Conservation (phyloP, 2,329 filamentous ascomycete species). For the Cyphellophora attinorum region DNA sequence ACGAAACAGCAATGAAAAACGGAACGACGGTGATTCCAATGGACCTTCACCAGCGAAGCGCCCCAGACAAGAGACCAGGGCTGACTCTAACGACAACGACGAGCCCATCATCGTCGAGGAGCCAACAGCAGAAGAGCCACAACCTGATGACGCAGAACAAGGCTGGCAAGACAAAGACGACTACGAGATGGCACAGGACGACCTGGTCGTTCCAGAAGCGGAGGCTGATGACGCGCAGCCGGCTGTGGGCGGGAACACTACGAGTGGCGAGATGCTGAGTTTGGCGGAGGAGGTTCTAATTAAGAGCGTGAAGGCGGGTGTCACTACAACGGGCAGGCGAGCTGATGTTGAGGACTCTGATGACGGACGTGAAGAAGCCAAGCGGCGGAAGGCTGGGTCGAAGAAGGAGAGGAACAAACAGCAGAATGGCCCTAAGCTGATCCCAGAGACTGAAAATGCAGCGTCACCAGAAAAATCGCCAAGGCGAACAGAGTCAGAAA, state of each 20-base stretch:
- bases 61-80: no score
- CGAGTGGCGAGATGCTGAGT: constrained; percentile 17
- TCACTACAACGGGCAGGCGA: not conserved
- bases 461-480: no score
- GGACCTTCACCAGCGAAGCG: constrained; percentile 1
- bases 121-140: no score
- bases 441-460: no score
- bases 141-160: constrained; percentile 3
- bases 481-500: no score
- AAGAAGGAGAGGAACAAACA: no score
- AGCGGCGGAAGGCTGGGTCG: constrained; percentile 5
- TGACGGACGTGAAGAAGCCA: constrained; percentile 12
- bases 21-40: constrained; percentile 3
- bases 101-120: not conserved
- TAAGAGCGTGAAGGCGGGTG: constrained; percentile 1
- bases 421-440: no score
- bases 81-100: constrained; percentile 2
- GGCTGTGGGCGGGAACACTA: constrained; percentile 24
- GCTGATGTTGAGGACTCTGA: constrained; percentile 1
- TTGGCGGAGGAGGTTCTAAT: constrained; percentile 2
- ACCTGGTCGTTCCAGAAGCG: constrained; percentile 21
- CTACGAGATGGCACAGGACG: constrained; percentile 11
- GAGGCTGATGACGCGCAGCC: constrained; percentile 25
- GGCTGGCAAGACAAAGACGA: constrained; percentile 17
- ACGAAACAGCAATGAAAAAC: constrained; percentile 1